Base-by-base conservation (phyloP, 176 grass and related monocot genomes). In the Lolium perenne region DNA sequence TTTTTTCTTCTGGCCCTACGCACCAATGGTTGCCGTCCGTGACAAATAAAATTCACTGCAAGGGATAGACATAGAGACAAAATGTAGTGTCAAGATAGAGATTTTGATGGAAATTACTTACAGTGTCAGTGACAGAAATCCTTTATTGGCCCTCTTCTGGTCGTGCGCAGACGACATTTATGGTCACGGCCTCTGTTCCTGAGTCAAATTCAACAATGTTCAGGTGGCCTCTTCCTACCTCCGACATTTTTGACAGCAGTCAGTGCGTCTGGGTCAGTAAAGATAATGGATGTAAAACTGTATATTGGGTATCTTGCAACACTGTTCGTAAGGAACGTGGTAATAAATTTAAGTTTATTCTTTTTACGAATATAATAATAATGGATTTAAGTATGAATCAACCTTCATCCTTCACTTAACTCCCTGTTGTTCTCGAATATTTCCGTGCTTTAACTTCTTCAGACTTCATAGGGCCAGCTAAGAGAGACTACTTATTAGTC, bases 151-250 rank as follows among this genome's bases (percentile, higher is more conserved):
- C 38, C 60, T 65, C 84, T 75, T 89, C 67, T 66, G 47, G 21
- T 74, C 18, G 47, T 58, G 87, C 69, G 18, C 64, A 80, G 41
- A 64, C 22, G 23, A 85, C 87, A 68, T 76, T 85, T 89, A 76
- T 89, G 87, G 59, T 29, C 58, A 67, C 38, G 49, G 67, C 22
- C 48, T 22, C 69, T 85, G 68, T 7, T 71, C 59, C 11, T 38
- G 58, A 48, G 82, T 89, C 38, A 85, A 85, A 54, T 58, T 76
- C 59, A 58, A 9, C 67, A 67, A 80, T 78, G 67, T 32, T 25
- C 54, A 65, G 50, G 16, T 45, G 16, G 16, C 45, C 10, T 6
- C 64, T 71, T 62, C 58, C 20, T 60, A 14, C 10, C 46, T 16
- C 59, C 49, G 21, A 60, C 40, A 56, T 26, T 59, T 74, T 72